Conservation (phyloP, 257 asterid genomes). For the Solanum ossicruentum region DNA sequence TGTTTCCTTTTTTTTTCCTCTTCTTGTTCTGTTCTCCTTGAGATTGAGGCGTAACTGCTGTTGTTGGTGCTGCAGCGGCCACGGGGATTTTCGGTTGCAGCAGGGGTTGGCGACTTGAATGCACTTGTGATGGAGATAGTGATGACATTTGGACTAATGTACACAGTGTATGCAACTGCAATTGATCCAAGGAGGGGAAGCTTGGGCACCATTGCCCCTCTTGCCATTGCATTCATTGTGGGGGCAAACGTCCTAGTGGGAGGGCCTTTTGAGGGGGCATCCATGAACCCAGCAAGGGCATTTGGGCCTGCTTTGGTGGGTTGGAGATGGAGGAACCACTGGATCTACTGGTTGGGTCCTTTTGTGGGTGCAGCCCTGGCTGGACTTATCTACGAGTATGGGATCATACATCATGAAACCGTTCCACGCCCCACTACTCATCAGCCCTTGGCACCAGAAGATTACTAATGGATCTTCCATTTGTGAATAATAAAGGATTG, state of each 20-base stretch:
- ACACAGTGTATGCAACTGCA: conserved; percentile 69
- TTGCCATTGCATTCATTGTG: conserved; percentile 76
- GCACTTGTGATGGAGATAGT: conserved; percentile 76
- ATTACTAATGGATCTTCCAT: conserved; percentile 31
- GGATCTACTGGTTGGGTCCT: conserved; percentile 98
- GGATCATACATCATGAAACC: conserved; percentile 36
- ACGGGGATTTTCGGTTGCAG: conserved; percentile 53
- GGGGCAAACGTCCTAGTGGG: conserved; percentile 85
- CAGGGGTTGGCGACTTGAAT: conserved; percentile 48
- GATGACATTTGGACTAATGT: conserved; percentile 68
- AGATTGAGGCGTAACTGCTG: background rate
- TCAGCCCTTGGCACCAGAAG: conserved; percentile 91
- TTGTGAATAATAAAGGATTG: background rate
- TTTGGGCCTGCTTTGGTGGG: conserved; percentile 92
- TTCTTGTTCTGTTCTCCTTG: background rate
- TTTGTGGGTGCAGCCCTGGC: conserved; percentile 69
- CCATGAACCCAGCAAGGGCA: conserved; percentile 92
- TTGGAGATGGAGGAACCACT: conserved; percentile 86
- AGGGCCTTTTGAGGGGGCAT: conserved; percentile 81
- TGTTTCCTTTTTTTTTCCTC: background rate
- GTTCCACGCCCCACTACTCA: conserved; percentile 43
- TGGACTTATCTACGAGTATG: conserved; percentile 64
- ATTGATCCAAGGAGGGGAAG: conserved; percentile 75
- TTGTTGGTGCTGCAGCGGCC: conserved; percentile 49
- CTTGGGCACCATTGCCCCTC: conserved; percentile 70